Percentiles rank a stretch among this genome's conserved stretches.
phyloP scores from a whole-genome alignment of 2,329 filamentous ascomycete genomes.

The Furcasterigmium furcatum region DNA sequence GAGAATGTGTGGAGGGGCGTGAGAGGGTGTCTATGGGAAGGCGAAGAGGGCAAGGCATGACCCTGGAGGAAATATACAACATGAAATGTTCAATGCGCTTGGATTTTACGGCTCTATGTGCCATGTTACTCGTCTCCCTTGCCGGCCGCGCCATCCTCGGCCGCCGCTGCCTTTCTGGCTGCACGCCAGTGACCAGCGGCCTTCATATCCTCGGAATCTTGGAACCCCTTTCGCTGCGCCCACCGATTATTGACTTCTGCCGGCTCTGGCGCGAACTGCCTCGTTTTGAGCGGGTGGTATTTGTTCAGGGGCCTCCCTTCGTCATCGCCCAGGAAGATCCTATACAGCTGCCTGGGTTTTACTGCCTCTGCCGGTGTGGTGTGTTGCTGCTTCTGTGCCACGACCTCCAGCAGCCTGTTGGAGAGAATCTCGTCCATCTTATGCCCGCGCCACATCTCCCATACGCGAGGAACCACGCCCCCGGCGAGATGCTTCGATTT shows the following conservation, averaged over 20 bases:
- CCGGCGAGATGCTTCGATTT: slow-evolving; percentile 62
- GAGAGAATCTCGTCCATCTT: slow-evolving; percentile 91
- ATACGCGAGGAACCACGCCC: slow-evolving; percentile 71
- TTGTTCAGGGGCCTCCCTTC: slow-evolving; percentile 43
- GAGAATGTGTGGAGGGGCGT: slow-evolving; percentile 90
- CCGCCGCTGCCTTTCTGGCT: slow-evolving; percentile 1
- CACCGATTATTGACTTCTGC: slow-evolving; percentile 59
- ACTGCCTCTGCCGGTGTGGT: slow-evolving; percentile 16
- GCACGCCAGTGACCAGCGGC: slow-evolving; percentile 6
- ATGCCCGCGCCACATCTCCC: slow-evolving; percentile 76
- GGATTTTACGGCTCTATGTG: too few species aligned
- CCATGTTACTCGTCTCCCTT: slow-evolving; percentile 4
- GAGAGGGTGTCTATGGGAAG: slow-evolving; percentile 77
- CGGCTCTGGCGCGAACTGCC: slow-evolving; percentile 42
- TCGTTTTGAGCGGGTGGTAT: slow-evolving; percentile 55
- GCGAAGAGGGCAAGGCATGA: slow-evolving; percentile 17
- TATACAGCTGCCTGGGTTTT: slow-evolving; percentile 18
- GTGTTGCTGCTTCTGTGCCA: slow-evolving; percentile 24
- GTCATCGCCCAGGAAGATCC: slow-evolving; percentile 55
- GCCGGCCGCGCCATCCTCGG: background rate
- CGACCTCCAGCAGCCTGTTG: slow-evolving; percentile 65
- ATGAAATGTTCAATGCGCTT: too few species aligned
- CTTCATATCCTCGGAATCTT: slow-evolving; percentile 45
- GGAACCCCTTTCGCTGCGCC: slow-evolving; percentile 59
- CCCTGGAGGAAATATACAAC: too few species aligned